Base-by-base conservation (phyloP, 23 red algal species). In the Chondrus crispus region DNA sequence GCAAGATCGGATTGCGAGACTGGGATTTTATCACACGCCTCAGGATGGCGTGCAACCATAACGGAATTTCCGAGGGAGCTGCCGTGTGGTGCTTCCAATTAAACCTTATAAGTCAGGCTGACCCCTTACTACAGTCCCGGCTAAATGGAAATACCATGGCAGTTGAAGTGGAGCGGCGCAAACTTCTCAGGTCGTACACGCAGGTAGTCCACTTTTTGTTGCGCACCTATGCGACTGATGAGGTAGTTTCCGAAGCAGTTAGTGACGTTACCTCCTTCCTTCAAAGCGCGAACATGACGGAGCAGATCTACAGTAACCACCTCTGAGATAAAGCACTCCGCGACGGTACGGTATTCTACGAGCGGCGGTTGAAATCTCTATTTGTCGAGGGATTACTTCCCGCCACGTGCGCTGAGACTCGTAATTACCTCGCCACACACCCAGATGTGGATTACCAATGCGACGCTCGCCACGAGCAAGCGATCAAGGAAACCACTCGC, bases 21-120 rank as follows among this genome's bases (percentile, higher is more conserved):
- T 87, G 62, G 72, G 55, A 10, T 71, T 87, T 47, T n/a, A 26
- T 87, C 11, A 53, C 62, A 24, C 63, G 62, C 24, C 73, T 87
- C 83, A 70, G 62, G 33, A 46, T 39, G 41, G 57, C 82, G 18
- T 87, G 58, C 46, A 51, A 87, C 39, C 38, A 29, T 43, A 87
- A 87, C 54, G 66, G 82, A 87, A 33, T 71, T 49, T 52, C 60
- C 55, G 62, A 87, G 82, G 70, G 24, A 24, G 70, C 42, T 24
- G 70, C 5, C 7, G 70, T 40, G 44, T 44, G 42, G 37, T 75
- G 70, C 70, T 38, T 75, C 42, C 28, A 75, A 20, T 75, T 39
- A 40, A 41, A 38, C 39, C 70, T 75, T 20, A 75, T 39, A 19
- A 4, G 70, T 24, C 70, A 75, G 44, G 70, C 39, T 28, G 24